Conservation (phyloP, 495 filamentous ascomycete genomes). For the Hypoxylon perforatum region DNA sequence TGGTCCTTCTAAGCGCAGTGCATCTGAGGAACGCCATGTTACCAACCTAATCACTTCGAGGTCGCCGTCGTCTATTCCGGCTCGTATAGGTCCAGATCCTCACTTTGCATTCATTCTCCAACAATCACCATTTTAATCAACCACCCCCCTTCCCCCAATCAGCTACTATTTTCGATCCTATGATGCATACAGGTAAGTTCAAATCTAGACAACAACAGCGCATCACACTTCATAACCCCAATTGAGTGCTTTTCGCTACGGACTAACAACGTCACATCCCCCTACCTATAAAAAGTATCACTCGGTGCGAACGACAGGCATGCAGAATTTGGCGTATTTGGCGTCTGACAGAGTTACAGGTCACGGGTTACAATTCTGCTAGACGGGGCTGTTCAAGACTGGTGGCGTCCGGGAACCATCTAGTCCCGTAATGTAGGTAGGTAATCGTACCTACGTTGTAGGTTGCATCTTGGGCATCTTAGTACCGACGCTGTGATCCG, state of each 20-base stretch:
- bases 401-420: not conserved
- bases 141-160: conserved; percentile 21
- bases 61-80: conserved; percentile 12
- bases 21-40: conserved; percentile 11
- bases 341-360: not conserved
- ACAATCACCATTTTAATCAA: not conserved
- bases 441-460: not conserved
- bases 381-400: conserved; percentile 1
- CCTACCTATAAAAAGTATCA: not conserved
- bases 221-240: conserved; percentile 5
- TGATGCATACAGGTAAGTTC: not conserved
- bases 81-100: conserved; percentile 11
- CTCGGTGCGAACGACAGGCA: not conserved
- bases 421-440: not conserved
- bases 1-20: conserved; percentile 32
- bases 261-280: conserved; percentile 8
- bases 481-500: conserved; percentile 15
- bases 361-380: not conserved
- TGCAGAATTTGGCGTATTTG: not conserved
- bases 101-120: conserved; percentile 6
- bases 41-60: conserved; percentile 11
- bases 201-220: not conserved
- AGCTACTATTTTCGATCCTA: conserved; percentile 19
- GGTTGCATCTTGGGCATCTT: conserved; percentile 1
- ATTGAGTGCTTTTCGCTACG: conserved; percentile 19